Base-by-base conservation (phyloP, 2,329 filamentous ascomycete species). In the Endothia cerciana region DNA sequence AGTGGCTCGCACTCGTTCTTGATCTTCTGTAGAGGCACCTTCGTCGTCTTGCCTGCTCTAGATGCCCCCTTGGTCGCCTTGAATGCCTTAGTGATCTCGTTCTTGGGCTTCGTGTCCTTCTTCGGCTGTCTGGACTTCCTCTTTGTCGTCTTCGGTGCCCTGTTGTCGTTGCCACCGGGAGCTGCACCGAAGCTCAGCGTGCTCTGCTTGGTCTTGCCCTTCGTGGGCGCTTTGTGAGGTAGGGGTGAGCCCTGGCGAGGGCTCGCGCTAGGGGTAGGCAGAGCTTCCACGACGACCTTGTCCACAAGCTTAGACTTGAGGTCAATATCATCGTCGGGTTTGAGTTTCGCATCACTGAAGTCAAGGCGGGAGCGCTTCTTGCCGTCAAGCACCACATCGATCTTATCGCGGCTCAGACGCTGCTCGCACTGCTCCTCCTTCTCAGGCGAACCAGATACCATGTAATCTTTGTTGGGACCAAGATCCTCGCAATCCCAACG, bases 211-310 rank as follows among this genome's bases (percentile, higher is more conserved):
- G 79, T 69, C 70, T 80, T 83, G 22, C 70, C 65, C 60, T 71
- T 75, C 65, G 70, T 66, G 17, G 69, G 72, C 62, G 73, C 75
- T 74, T 80, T 83, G 66, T 72, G 76, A 41, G 80, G 79, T 19
- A 80, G 71, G 25, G 77, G 73, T 58, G 77, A 76, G 28, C 77
- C 77, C 30, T 81, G 76, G 70, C 79, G 83, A 51, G 87, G 87
- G 71, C 85, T 89, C 25, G 86, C 81, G 59, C 77, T 81, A 7
- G 87, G 87, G 1, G 87, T 89, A 3, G 82, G 83, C 43, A 89
- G 87, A 59, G 82, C 80, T 69, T 80, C 80, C 33, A 45, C 60
- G 70, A 82, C 78, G 22, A 78, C 73, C 33, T 80, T 78, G 58
- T 81, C 77, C 38, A 80, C 75, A 33, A 77, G 76, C 70, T 78